Conservation (phyloP, 345 rosid species). For the Populus nigra region DNA sequence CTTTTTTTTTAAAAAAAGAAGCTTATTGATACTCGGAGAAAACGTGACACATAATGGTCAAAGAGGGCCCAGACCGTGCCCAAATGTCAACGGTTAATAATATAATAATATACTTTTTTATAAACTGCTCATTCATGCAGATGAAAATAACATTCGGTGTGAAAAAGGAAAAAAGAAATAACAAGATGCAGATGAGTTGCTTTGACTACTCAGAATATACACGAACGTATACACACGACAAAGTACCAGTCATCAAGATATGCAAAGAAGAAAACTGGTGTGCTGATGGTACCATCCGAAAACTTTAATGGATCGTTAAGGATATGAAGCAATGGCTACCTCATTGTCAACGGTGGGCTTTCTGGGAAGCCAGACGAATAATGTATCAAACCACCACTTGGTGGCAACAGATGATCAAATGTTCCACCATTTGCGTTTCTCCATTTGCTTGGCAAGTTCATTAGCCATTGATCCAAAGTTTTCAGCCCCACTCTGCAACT, state of each 20-base stretch:
- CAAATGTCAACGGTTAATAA: neutral
- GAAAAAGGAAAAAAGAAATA: neutral
- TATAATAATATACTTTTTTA: neutral
- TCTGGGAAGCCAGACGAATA: neutral
- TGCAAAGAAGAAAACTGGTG: neutral
- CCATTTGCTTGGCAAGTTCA: slow-evolving; percentile 84
- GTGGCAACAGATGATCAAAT: slow-evolving; percentile 24
- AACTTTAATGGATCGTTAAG: neutral
- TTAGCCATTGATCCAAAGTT: slow-evolving; percentile 69
- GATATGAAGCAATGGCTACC: neutral
- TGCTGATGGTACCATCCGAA: neutral
- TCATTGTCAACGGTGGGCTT: neutral
- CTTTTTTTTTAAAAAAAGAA: neutral
- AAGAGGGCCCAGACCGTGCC: neutral
- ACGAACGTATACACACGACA: neutral
- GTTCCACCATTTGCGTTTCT: slow-evolving; percentile 88
- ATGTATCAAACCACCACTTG: neutral
- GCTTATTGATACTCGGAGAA: neutral
- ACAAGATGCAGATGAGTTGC: neutral
- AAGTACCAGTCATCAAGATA: neutral
- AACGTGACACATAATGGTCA: neutral
- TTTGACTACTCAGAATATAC: neutral
- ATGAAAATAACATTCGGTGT: neutral
- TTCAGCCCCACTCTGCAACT: slow-evolving; percentile 76
- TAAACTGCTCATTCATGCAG: neutral